These are phyloP conservation scores for Beta lomatogona DNA, from an alignment of 179 eudicot species.

Conservation along the genomic window DNA sequence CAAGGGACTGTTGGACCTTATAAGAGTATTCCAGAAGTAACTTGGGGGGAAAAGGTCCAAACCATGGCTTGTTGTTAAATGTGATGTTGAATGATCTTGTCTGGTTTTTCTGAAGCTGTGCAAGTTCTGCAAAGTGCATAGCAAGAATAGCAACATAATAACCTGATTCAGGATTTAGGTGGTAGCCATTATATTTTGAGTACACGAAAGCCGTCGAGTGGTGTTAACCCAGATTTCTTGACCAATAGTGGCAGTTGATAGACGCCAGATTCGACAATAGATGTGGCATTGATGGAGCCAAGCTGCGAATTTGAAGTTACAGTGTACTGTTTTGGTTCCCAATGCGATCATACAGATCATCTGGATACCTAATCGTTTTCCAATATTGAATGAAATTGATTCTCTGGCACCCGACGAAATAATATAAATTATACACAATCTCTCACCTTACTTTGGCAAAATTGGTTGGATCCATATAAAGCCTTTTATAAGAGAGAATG, in stretches of 20 bases:
- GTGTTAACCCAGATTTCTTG: slow-evolving; percentile 29
- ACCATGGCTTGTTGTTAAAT: slow-evolving; percentile 21
- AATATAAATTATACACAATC: no score
- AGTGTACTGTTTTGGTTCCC: slow-evolving; percentile 13
- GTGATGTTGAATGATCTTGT: slow-evolving; percentile 37
- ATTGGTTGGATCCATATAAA: neutral
- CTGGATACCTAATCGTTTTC: slow-evolving; percentile 30
- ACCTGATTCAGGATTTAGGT: neutral
- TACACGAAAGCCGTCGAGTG: neutral
- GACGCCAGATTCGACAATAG: neutral
- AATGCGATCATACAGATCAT: slow-evolving; percentile 43
- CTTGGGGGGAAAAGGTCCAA: slow-evolving; percentile 26
- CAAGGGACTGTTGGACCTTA: neutral
- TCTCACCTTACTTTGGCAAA: neutral
- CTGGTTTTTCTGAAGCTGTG: slow-evolving; percentile 3
- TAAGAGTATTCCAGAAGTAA: slow-evolving; percentile 22
- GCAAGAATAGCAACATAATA: slow-evolving; percentile 13
- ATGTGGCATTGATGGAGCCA: slow-evolving; percentile 11
- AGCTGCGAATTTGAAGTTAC: neutral
- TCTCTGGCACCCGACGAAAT: no score
- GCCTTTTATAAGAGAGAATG: slow-evolving; percentile 20
- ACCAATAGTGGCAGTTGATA: slow-evolving; percentile 26
- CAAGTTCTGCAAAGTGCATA: slow-evolving; percentile 42
- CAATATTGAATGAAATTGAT: no score
- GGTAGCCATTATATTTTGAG: slow-evolving; percentile 11